Evolutionary conservation across 2,329 filamentous ascomycete species (phyloP).

Genomic region (Verticillium zaregamsianum): DNA sequence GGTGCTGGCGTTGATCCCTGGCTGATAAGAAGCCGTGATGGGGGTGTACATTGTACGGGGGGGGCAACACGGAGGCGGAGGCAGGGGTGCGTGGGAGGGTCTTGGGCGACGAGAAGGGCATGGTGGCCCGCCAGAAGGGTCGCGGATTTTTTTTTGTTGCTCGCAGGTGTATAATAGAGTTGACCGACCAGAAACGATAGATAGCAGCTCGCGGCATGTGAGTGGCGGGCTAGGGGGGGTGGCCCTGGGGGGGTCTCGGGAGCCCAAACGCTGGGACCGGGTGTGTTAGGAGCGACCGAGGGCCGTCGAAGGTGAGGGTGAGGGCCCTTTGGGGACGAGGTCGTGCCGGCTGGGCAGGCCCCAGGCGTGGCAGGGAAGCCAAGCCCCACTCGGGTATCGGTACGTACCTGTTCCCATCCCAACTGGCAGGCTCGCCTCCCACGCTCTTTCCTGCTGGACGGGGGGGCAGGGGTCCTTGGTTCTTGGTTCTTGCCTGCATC

Average conservation of each 20-base stretch:
- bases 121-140: not conserved
- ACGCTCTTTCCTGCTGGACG: not conserved
- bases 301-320: no score
- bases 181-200: conserved; percentile 2
- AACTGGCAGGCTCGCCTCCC: not conserved
- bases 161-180: conserved; percentile 2
- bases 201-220: conserved; percentile 1
- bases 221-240: not conserved
- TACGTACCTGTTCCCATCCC: not conserved
- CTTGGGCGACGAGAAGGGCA: not conserved
- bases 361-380: not conserved
- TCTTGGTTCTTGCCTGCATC: not conserved
- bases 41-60: not conserved
- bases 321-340: no score
- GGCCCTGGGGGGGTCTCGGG: not conserved
- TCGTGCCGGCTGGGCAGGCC: not conserved
- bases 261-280: not conserved
- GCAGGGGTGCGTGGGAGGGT: not conserved
- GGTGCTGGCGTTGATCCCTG: not conserved
- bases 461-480: not conserved
- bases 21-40: not conserved
- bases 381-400: not conserved
- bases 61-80: not conserved
- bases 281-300: not conserved
- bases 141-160: not conserved